Base-by-base conservation (phyloP, 257 asterid genomes). In the Solanum clarkiae region DNA sequence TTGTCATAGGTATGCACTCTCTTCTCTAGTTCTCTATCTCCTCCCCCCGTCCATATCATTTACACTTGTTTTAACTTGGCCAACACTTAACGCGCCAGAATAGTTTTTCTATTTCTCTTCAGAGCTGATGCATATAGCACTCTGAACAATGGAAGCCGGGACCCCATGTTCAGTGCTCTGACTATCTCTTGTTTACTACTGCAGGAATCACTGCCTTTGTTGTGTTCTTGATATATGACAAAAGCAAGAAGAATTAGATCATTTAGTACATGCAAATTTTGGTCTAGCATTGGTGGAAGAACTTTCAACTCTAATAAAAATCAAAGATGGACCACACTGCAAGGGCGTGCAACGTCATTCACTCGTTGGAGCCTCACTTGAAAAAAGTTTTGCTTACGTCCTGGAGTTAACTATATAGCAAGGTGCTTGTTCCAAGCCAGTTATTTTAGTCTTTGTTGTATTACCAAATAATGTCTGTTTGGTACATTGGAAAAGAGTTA, bases 171-270 rank as follows among this genome's bases (percentile, higher is more conserved):
- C 17, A 7, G 32, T 36, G 44, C 47, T 72, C 49, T 87, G 80
- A 84, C 55, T 12, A 16, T 83, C 53, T 84, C 80, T 56, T 79
- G 65, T 69, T 83, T 77, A 5, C 66, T 45, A 29, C 55, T 79
- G 85, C 94, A 95, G 99, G 95, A 83, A 29, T 94, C 70, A 11
- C 90, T 84, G 88, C 88, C 88, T 92, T 95, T 72, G 86, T 84
- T 47, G 91, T 88, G 70, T 92, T 91, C 72, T 88, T 86, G 44
- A 84, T 92, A 71, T 93, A 92, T 53, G 97, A 92, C 91, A 89
- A 86, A 92, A 90, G 82, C 95, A 93, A 91, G 93, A 90, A 88
- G 92, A 91, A 84, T 90, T 94, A 7, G 97, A 93, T 85, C 59
- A 87, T 71, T 84, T 93, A 49, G 86, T 85, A 80, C 88, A 56